phyloP scores from a whole-genome alignment of 2,329 filamentous ascomycete genomes.

The Penicillium sp. region DNA sequence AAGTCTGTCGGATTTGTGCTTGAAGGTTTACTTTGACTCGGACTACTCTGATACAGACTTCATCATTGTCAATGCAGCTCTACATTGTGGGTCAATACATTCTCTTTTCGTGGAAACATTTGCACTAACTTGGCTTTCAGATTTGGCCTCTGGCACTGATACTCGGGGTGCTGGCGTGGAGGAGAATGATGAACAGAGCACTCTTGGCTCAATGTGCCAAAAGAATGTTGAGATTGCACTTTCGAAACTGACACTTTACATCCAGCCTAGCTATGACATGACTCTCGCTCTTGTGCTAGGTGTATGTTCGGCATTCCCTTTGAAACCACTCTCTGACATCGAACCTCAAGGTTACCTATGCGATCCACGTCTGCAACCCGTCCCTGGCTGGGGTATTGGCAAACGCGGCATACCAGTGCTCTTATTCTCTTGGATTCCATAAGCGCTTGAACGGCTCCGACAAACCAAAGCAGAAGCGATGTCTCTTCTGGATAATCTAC shows the following conservation, averaged over 20 bases:
- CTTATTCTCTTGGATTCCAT: conserved; percentile 4
- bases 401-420: conserved; percentile 5
- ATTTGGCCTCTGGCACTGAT: background rate
- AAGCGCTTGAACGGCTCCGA: background rate
- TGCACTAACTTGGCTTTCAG: background rate
- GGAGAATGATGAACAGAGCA: background rate
- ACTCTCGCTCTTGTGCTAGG: conserved; percentile 9
- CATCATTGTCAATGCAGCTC: conserved; percentile 7
- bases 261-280: conserved; percentile 7
- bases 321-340: background rate
- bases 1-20: conserved; percentile 7
- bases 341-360: background rate
- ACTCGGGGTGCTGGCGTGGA: background rate
- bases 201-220: conserved; percentile 1
- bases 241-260: conserved; percentile 2
- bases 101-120: background rate
- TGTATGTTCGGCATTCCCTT: background rate
- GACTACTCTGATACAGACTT: conserved; percentile 8
- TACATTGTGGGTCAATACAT: background rate
- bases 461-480: background rate
- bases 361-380: conserved; percentile 5
- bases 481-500: conserved; percentile 11
- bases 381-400: conserved; percentile 4
- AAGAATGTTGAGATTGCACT: conserved; percentile 8
- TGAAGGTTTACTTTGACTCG: conserved; percentile 10